Evolutionary conservation across 371 early-diverging fungal species (phyloP).

Genomic region (Mortierella sp.): DNA sequence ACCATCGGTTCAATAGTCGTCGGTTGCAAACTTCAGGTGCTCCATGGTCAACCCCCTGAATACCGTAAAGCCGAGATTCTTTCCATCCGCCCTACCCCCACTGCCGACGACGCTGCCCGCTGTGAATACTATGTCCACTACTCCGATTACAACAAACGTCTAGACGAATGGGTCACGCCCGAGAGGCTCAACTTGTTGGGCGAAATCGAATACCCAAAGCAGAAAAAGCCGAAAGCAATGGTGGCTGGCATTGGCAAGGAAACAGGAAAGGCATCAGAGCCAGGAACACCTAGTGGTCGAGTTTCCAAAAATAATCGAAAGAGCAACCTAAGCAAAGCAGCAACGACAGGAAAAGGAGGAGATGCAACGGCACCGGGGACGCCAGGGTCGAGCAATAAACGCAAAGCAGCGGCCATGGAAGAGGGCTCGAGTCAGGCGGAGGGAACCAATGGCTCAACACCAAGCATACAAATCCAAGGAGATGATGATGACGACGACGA

Average conservation of each 20-base stretch:
- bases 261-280: conserved; percentile 55
- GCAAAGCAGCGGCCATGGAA: conserved; percentile 56
- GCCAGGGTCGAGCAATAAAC: conserved; percentile 31
- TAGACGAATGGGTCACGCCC: conserved; percentile 98
- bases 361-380: conserved; percentile 37
- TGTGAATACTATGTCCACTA: conserved; percentile 98
- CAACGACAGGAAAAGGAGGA: conserved; percentile 53
- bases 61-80: conserved; percentile 94
- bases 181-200: conserved; percentile 77
- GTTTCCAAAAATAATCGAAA: conserved; percentile 47
- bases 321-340: conserved; percentile 45
- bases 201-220: conserved; percentile 84
- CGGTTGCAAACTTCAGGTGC: conserved; percentile 58
- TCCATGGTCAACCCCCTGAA: conserved; percentile 58
- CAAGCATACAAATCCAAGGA: conserved; percentile 42
- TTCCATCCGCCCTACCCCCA: conserved; percentile 75
- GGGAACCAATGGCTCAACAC: conserved; percentile 21
- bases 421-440: conserved; percentile 34
- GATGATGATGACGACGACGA: conserved; percentile 68
- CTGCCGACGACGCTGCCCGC: conserved; percentile 53
- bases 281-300: conserved; percentile 40
- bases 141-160: conserved; percentile 97
- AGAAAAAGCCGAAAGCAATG: conserved; percentile 62
- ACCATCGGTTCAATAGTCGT: conserved; percentile 48
- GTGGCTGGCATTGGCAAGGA: conserved; percentile 59